Percentiles rank a stretch among this genome's conserved stretches.
Conservation (phyloP, 179 eudicot genomes). For the Amaranthus tricolor region DNA sequence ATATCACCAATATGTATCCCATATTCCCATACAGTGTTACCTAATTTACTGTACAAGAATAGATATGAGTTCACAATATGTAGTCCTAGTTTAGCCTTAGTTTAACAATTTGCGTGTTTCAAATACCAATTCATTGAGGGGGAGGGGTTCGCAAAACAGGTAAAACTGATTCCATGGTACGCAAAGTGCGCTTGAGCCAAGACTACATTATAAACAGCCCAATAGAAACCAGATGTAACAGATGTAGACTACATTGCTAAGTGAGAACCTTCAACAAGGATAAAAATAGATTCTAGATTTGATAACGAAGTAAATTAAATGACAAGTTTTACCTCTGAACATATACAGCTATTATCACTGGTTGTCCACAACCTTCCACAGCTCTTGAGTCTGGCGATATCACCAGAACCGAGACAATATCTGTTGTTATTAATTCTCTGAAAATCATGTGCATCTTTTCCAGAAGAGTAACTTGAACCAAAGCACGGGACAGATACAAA, state of each 20-base stretch:
- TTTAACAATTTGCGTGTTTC: too few species aligned
- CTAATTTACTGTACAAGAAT: too few species aligned
- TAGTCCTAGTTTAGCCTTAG: too few species aligned
- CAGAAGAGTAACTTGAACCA: slow-evolving; percentile 35
- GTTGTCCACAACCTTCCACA: slow-evolving; percentile 49
- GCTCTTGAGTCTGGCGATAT: slow-evolving; percentile 57
- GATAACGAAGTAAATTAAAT: neutral
- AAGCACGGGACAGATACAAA: slow-evolving; percentile 56
- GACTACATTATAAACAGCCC: neutral
- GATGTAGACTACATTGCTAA: neutral
- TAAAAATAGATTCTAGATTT: too few species aligned
- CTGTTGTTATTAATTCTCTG: slow-evolving; percentile 31
- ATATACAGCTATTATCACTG: slow-evolving; percentile 46
- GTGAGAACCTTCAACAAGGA: neutral
- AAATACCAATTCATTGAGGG: too few species aligned
- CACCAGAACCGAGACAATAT: slow-evolving; percentile 63
- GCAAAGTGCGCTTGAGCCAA: neutral
- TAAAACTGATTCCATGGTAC: neutral
- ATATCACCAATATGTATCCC: neutral
- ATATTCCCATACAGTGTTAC: too few species aligned
- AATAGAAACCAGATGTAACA: neutral
- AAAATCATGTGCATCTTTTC: slow-evolving; percentile 22
- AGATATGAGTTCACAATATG: too few species aligned
- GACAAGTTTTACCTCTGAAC: slow-evolving; percentile 56
- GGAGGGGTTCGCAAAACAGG: neutral